phyloP scores from a whole-genome alignment of 495 filamentous ascomycete genomes.

The Xylaria castorea region DNA sequence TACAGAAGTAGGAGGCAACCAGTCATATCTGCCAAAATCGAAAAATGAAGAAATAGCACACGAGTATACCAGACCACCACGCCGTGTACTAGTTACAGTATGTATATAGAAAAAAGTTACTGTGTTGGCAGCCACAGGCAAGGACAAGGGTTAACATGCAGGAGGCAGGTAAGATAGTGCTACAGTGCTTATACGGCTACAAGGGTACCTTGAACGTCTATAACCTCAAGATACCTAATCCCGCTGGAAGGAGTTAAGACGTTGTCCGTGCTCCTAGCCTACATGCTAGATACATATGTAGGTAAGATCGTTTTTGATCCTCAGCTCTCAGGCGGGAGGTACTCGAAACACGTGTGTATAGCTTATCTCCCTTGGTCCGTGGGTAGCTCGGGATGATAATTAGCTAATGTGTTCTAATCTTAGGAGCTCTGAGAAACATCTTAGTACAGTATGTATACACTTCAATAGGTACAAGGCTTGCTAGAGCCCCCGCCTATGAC shows the following conservation, averaged over 20 bases:
- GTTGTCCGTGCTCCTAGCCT: not conserved
- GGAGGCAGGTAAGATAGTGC: conserved; percentile 6
- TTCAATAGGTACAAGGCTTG: no score
- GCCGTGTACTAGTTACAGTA: not conserved
- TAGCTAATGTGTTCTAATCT: not conserved
- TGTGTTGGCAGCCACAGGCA: not conserved
- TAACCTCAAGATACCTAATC: conserved; percentile 2
- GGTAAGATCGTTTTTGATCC: not conserved
- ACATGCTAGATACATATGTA: not conserved
- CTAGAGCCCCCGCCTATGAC: not conserved
- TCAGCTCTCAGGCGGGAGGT: not conserved
- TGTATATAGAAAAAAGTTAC: not conserved
- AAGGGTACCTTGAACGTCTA: not conserved
- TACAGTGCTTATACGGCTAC: not conserved
- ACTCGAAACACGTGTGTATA: no score
- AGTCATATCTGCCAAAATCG: not conserved
- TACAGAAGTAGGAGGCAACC: not conserved
- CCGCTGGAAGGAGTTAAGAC: not conserved
- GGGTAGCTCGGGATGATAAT: not conserved
- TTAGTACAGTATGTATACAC: no score
- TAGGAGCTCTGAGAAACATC: not conserved
- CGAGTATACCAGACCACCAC: not conserved
- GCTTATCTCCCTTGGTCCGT: conserved; percentile 1
- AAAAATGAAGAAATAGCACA: not conserved
- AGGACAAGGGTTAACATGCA: not conserved